Conservation (phyloP, 371 early-diverging fungal species). For the Mucor velutinosus region DNA sequence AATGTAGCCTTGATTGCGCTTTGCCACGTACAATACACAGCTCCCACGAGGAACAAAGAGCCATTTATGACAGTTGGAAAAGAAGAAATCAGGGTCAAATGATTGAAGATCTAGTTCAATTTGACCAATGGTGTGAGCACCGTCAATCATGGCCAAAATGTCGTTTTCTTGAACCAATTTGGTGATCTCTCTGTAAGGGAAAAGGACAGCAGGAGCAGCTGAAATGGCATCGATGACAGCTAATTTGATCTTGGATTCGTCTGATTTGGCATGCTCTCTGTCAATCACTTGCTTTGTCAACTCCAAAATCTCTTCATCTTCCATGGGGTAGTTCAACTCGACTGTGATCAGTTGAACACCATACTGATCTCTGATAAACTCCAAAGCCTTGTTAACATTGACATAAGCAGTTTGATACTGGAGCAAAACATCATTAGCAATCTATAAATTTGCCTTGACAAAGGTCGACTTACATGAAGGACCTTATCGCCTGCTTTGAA, state of each 20-base stretch:
- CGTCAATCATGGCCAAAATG: slow-evolving; percentile 69
- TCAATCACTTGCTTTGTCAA: slow-evolving; percentile 34
- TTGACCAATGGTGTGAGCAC: slow-evolving; percentile 70
- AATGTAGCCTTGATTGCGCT: slow-evolving; percentile 52
- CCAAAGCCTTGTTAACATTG: slow-evolving; percentile 35
- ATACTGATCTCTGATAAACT: slow-evolving; percentile 34
- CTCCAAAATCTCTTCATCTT: slow-evolving; percentile 35
- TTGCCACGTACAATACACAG: slow-evolving; percentile 62
- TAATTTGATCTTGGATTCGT: slow-evolving; percentile 30
- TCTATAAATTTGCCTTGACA: not conserved
- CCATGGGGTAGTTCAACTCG: slow-evolving; percentile 33
- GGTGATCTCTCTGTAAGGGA: slow-evolving; percentile 60
- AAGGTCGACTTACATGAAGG: slow-evolving; percentile 16
- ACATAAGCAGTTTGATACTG: slow-evolving; percentile 43
- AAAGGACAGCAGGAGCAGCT: slow-evolving; percentile 56
- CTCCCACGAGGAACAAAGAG: slow-evolving; percentile 62
- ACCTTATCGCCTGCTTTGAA: slow-evolving; percentile 53
- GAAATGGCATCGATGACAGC: slow-evolving; percentile 59
- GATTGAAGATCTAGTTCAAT: slow-evolving; percentile 60
- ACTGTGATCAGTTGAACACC: slow-evolving; percentile 37
- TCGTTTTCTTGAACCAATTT: slow-evolving; percentile 48
- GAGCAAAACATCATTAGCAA: not conserved
- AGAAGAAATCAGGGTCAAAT: slow-evolving; percentile 67
- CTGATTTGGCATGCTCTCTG: slow-evolving; percentile 34
- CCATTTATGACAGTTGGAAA: slow-evolving; percentile 82